Evolutionary conservation across 257 asterid species (phyloP), one percentile per base, ranked within the genome.

Genomic region (Striga asiatica): DNA sequence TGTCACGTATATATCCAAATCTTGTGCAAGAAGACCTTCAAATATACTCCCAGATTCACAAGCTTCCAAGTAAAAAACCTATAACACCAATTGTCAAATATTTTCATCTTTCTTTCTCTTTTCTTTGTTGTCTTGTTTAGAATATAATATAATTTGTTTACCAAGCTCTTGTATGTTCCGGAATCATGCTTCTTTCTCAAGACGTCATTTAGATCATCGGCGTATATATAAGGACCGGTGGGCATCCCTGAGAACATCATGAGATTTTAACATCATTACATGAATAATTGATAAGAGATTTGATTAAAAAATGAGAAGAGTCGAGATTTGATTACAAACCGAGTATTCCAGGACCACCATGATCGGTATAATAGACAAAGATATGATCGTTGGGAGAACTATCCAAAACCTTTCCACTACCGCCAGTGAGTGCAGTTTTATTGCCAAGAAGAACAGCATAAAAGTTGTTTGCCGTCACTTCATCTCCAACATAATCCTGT

Each of bases 1-100:
- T 32, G 99, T 88, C 24, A 91, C 97, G 58, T 92, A 92, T 54
- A 92, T 84, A 64, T 88, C 85, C 63, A 92, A 61, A 71, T 77
- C 93, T 66, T 82, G 70, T 3, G 97, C 91, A 53, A 92, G 88
- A 61, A n/a, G n/a, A n/a, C n/a, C n/a, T n/a, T n/a, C n/a, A n/a
- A n/a, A n/a, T n/a, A n/a, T n/a, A n/a, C n/a, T 92, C 67, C 99
- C 99, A 43, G 97, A 21, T 71, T 92, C 99, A 52, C 99, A 92
- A 66, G 99, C 93, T 78, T 92, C 99, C 11, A 92, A 70, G 78
- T 92, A 92, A 70, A 92, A 81, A 32, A 88, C 98, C 98, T 91
- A n/a, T 53, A 46, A 45, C 41, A 62, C 25, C 28, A 8, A 58
- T 6, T 22, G 23, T 56, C 8, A 39, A 38, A 11, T 37, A n/a